Conservation (phyloP, 164 flowering plant genomes). For the Sextonia rubra region DNA sequence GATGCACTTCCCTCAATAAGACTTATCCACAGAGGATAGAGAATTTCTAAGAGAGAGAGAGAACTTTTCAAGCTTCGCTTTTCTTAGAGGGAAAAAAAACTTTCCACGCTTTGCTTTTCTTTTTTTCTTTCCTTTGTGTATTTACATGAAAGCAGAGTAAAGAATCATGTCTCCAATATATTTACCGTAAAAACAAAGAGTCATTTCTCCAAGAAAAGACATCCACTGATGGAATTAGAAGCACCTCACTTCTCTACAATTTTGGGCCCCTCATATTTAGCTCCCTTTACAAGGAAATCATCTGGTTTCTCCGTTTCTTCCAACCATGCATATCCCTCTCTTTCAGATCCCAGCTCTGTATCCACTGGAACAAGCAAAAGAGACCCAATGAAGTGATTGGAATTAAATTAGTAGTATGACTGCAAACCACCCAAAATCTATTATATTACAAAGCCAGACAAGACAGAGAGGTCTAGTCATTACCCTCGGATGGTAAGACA, state of each 20-base stretch:
- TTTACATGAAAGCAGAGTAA: neutral
- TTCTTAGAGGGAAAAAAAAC: neutral
- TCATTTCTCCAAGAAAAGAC: neutral
- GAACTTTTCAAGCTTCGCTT: neutral
- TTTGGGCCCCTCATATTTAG: constrained; percentile 27
- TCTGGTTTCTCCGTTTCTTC: constrained; percentile 26
- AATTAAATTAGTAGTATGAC: too few relatives aligned
- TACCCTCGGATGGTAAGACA: too few relatives aligned
- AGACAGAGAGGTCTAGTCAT: too few relatives aligned
- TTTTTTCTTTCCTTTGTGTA: constrained; percentile 2
- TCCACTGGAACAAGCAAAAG: constrained; percentile 12
- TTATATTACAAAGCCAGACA: too few relatives aligned
- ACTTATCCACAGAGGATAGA: too few relatives aligned
- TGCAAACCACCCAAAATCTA: too few relatives aligned
- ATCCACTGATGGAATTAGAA: neutral
- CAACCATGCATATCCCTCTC: constrained; percentile 29
- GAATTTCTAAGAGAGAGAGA: too few relatives aligned
- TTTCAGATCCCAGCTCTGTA: constrained; percentile 1
- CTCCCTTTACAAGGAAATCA: constrained; percentile 21
- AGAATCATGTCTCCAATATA: neutral
- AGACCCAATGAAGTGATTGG: too few relatives aligned
- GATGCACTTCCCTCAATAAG: too few relatives aligned
- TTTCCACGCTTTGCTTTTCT: neutral
- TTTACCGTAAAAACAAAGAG: neutral
- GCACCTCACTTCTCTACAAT: constrained; percentile 17